These are phyloP conservation scores for Cornus suecica DNA, from an alignment of 148 eudicot species.

Conservation along the genomic window DNA sequence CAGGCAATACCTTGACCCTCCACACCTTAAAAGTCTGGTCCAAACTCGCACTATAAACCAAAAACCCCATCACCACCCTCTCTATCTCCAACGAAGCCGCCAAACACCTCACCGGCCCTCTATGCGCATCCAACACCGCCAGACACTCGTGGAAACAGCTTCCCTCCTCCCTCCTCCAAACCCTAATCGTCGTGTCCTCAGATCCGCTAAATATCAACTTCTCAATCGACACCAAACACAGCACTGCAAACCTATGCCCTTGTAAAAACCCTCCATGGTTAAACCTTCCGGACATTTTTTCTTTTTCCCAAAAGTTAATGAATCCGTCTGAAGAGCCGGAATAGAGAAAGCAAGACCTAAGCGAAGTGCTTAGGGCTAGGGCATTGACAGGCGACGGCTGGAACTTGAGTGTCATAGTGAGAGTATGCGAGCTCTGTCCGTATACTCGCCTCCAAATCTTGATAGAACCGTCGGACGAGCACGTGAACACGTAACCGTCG, in stretches of 20 bases:
- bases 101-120: constrained; percentile 55
- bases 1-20: constrained; percentile 50
- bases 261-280: constrained; percentile 55
- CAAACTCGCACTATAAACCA: constrained; percentile 51
- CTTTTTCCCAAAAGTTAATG: constrained; percentile 51
- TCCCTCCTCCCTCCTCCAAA: constrained; percentile 57
- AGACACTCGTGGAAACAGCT: constrained; percentile 44
- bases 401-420: constrained; percentile 47
- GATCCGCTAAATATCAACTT: constrained; percentile 52
- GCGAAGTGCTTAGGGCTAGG: constrained; percentile 32
- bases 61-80: constrained; percentile 28
- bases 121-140: constrained; percentile 53
- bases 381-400: constrained; percentile 47
- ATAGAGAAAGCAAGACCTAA: constrained; percentile 32
- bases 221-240: constrained; percentile 39
- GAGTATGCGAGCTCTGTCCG: constrained; percentile 44
- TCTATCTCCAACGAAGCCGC: constrained; percentile 39
- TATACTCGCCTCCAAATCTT: constrained; percentile 58
- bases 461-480: constrained; percentile 55
- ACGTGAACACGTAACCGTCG: constrained; percentile 52
- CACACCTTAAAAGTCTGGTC: constrained; percentile 58
- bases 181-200: constrained; percentile 57
- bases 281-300: constrained; percentile 40
- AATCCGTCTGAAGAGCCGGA: constrained; percentile 55
- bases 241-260: constrained; percentile 50